Base-by-base conservation (phyloP, 768 basidiomycete genomes). In the Tulasnella sp. region DNA sequence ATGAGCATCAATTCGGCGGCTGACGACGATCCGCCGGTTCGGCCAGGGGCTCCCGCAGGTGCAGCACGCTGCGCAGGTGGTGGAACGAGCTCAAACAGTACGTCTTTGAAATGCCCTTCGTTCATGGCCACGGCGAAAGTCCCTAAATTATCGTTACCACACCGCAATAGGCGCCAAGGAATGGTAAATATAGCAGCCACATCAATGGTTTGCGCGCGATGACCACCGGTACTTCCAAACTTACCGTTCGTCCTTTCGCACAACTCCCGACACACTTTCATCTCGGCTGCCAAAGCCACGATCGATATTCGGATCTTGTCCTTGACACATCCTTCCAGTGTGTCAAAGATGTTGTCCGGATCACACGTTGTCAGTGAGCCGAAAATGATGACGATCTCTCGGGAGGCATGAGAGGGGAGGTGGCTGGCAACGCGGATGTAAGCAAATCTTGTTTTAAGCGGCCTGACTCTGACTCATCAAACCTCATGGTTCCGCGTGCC, bases 1-100 rank as follows among this genome's bases (percentile, higher is more conserved):
- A 99, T 99, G 89, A 98, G 93, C 93, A 99, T 98, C 74, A 99
- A 86, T 85, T 99, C 97, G 0, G 94, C 91, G 0, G 91, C 89
- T 3, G 48, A 51, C 48, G 48, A 51, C 20, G 48, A 1, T 51
- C 4, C 15, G 2, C 48, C 48, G 29, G 89, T 89, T 5, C 87
- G 85, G 72, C 78, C 18, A 80, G 80, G 29, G 79, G 72, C 11
- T 85, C 86, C 0, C 29, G 44, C 77, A 74, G 90, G 80, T 3
- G 75, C 37, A 42, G 61, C 75, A 40, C 88, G 88, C 82, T 94
- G 92, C 0, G 96, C 95, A 0, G 98, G 98, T 0, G 98, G 98
- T 26, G 96, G 95, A 29, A 99, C 92, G 32, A 94, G 89, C 82
- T 99, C 98, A 85, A 98, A 99, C 11, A 99, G 86, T 23, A 99